These are phyloP conservation scores for Saccharomycopsis fodiens DNA, from an alignment of 805 yeast species.

Conservation along the genomic window DNA sequence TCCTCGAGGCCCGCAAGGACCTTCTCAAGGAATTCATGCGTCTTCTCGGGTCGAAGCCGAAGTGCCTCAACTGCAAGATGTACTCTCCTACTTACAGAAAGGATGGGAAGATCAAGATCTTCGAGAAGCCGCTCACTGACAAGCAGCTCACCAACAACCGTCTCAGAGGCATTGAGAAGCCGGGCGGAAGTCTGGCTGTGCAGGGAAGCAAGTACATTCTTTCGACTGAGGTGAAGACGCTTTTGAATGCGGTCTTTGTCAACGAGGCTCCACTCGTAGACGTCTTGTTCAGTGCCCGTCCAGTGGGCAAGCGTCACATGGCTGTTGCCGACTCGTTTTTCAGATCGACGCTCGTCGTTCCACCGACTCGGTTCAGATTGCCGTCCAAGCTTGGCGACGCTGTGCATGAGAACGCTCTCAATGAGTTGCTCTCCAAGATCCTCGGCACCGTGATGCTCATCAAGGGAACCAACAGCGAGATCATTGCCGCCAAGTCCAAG, in stretches of 20 bases:
- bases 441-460: slow-evolving; percentile 74
- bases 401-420: slow-evolving; percentile 89
- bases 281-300: slow-evolving; percentile 71
- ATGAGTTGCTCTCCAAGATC: slow-evolving; percentile 75
- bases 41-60: slow-evolving; percentile 64
- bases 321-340: slow-evolving; percentile 79
- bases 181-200: slow-evolving; percentile 30
- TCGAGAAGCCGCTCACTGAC: slow-evolving; percentile 78
- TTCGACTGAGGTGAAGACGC: slow-evolving; percentile 79
- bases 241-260: slow-evolving; percentile 65
- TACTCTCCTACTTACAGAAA: slow-evolving; percentile 89
- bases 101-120: slow-evolving; percentile 89
- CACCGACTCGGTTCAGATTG: slow-evolving; percentile 92
- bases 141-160: slow-evolving; percentile 77
- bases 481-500: slow-evolving; percentile 48
- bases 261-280: slow-evolving; percentile 63
- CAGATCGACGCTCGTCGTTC: slow-evolving; percentile 81
- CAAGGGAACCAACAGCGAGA: slow-evolving; percentile 83
- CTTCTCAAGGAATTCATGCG: slow-evolving; percentile 69
- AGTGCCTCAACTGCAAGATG: slow-evolving; percentile 96
- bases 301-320: slow-evolving; percentile 32
- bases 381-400: slow-evolving; percentile 98
- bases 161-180: slow-evolving; percentile 70
- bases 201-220: slow-evolving; percentile 75
- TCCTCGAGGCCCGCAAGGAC: slow-evolving; percentile 77